Evolutionary conservation across 495 filamentous ascomycete genomes (phyloP).

Genomic region (Margaritispora aquatica): DNA sequence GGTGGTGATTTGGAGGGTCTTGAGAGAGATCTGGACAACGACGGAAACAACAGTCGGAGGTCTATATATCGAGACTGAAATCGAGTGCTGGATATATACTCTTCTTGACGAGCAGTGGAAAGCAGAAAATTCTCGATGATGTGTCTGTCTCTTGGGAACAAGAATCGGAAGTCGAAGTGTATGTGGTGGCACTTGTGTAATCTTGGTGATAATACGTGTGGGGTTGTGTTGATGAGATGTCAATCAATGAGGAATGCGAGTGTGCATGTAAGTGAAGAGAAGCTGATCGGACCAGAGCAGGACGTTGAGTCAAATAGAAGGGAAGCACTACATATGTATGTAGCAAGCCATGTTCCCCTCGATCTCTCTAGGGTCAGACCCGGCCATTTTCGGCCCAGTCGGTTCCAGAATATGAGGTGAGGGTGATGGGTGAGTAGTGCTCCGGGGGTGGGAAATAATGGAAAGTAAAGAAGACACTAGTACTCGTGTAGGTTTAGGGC

Average conservation of each 20-base stretch:
- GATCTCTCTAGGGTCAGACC: conserved; percentile 12
- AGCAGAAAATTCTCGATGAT: neutral
- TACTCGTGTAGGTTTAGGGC: too few species aligned
- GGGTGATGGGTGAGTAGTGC: neutral
- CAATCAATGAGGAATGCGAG: conserved; percentile 1
- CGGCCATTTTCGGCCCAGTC: conserved; percentile 9
- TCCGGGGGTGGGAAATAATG: too few species aligned
- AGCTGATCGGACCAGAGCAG: neutral
- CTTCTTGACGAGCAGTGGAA: neutral
- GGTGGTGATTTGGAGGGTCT: neutral
- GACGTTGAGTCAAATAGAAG: neutral
- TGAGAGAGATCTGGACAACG: neutral
- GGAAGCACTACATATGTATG: conserved; percentile 10
- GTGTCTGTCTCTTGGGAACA: neutral
- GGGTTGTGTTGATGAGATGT: neutral
- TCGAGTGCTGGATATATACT: neutral
- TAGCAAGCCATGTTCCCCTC: conserved; percentile 11
- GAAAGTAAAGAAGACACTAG: too few species aligned
- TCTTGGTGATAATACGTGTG: too few species aligned
- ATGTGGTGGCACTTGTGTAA: neutral
- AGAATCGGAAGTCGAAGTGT: neutral
- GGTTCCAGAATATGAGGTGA: neutral
- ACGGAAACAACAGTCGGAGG: neutral
- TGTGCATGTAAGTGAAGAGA: conserved; percentile 9
- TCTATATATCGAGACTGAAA: neutral